phyloP scores from a whole-genome alignment of 1,284 basidiomycete species.

The Ustanciosporium gigantosporum region DNA sequence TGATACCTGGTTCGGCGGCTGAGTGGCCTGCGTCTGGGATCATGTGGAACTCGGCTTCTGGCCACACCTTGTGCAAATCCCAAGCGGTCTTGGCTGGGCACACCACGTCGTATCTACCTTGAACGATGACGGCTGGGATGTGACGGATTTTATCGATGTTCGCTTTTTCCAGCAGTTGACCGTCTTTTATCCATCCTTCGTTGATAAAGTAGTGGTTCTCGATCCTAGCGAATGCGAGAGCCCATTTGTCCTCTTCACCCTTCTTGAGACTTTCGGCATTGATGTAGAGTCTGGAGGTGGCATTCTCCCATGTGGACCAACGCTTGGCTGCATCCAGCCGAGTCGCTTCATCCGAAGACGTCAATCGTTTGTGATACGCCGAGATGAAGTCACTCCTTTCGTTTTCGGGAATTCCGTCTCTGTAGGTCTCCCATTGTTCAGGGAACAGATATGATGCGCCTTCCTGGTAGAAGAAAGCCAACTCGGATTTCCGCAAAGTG shows the following conservation, averaged over 20 bases:
- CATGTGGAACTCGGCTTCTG: slow-evolving; percentile 61
- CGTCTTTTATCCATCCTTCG: slow-evolving; percentile 84
- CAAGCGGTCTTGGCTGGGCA: slow-evolving; percentile 64
- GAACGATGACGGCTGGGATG: slow-evolving; percentile 75
- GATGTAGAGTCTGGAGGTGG: slow-evolving; percentile 53
- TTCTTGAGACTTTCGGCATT: slow-evolving; percentile 44
- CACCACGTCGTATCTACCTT: slow-evolving; percentile 68
- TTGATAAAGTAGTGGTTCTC: slow-evolving; percentile 85
- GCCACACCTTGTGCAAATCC: slow-evolving; percentile 53
- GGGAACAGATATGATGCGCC: slow-evolving; percentile 64
- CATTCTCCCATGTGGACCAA: slow-evolving; percentile 66
- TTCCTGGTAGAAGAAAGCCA: slow-evolving; percentile 89
- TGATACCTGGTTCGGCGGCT: slow-evolving; percentile 75
- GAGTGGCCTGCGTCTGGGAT: slow-evolving; percentile 92
- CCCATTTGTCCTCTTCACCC: slow-evolving; percentile 62
- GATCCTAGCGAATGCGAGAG: slow-evolving; percentile 73
- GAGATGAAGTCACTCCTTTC: slow-evolving; percentile 78
- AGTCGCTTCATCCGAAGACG: slow-evolving; percentile 72
- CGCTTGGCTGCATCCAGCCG: slow-evolving; percentile 76
- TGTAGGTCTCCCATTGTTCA: slow-evolving; percentile 65
- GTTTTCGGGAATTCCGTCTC: slow-evolving; percentile 76
- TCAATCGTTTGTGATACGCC: slow-evolving; percentile 80
- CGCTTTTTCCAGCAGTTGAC: slow-evolving; percentile 79
- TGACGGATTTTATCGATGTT: slow-evolving; percentile 79
- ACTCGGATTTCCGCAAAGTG: slow-evolving; percentile 77